Evolutionary conservation across 495 filamentous ascomycete species (phyloP).

Genomic region (Geoglossum glabrum): DNA sequence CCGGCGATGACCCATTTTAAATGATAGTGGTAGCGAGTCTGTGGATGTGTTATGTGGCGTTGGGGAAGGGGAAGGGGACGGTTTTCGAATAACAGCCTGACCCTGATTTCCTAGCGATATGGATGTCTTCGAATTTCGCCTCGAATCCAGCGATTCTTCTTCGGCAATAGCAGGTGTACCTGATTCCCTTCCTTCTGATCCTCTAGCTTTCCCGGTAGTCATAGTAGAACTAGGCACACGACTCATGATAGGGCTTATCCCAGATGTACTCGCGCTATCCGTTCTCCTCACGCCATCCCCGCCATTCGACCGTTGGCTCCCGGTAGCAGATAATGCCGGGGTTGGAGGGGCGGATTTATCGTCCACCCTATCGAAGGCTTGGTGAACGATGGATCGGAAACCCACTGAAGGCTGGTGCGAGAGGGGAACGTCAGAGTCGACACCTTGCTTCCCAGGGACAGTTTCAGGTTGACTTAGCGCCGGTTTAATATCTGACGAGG

Average conservation of each 20-base stretch:
- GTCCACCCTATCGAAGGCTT: conserved; percentile 40
- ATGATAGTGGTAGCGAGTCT: conserved; percentile 7
- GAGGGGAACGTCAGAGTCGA: conserved; percentile 12
- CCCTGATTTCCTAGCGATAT: not conserved
- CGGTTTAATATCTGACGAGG: conserved; percentile 8
- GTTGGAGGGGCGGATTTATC: conserved; percentile 31
- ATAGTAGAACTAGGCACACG: conserved; percentile 23
- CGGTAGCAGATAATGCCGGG: conserved; percentile 26
- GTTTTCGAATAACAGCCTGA: conserved; percentile 11
- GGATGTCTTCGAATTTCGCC: not conserved
- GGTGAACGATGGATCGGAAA: conserved; percentile 46
- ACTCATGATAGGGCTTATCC: conserved; percentile 50
- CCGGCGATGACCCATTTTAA: conserved; percentile 37
- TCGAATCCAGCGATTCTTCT: conserved; percentile 14
- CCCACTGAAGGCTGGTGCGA: conserved; percentile 38
- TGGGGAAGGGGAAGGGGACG: conserved; percentile 21
- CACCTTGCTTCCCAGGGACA: not conserved
- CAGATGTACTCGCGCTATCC: conserved; percentile 42
- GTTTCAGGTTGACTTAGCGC: not conserved
- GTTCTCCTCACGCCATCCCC: conserved; percentile 29
- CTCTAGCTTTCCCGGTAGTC: conserved; percentile 9
- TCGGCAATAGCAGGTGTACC: conserved; percentile 38
- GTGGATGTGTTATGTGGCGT: conserved; percentile 7
- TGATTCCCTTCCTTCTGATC: conserved; percentile 14
- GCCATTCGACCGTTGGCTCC: conserved; percentile 13